phyloP scores from a whole-genome alignment of 2,329 filamentous ascomycete genomes.

The Taxawa tesnikishii region DNA sequence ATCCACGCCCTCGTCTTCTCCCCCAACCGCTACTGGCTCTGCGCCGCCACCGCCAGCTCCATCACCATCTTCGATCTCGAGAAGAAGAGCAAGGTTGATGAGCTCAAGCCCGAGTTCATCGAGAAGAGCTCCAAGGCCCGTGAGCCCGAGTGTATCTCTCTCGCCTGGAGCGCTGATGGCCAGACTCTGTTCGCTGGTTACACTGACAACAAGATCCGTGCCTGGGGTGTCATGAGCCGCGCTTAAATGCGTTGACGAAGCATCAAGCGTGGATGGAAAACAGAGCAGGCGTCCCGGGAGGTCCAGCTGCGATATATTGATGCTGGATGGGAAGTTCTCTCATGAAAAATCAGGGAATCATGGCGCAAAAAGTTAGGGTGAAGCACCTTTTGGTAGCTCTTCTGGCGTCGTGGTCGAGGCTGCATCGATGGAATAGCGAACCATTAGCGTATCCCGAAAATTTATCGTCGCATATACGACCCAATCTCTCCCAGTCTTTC shows the following conservation, averaged over 20 bases:
- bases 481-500: too few relatives aligned
- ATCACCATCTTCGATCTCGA: conserved; percentile 99
- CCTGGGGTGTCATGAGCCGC: conserved; percentile 95
- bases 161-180: conserved; percentile 96
- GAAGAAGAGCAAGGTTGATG: conserved; percentile 99
- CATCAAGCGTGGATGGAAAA: too few relatives aligned
- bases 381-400: too few relatives aligned
- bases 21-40: conserved; percentile 99
- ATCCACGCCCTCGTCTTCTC: conserved; percentile 99
- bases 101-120: conserved; percentile 97
- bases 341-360: too few relatives aligned
- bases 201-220: conserved; percentile 98
- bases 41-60: conserved; percentile 89
- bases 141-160: conserved; percentile 93
- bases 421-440: too few relatives aligned
- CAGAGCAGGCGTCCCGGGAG: too few relatives aligned
- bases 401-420: too few relatives aligned
- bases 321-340: too few relatives aligned
- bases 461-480: too few relatives aligned
- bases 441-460: too few relatives aligned
- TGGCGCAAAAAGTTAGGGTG: too few relatives aligned
- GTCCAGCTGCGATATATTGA: too few relatives aligned
- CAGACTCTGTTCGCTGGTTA: conserved; percentile 99
- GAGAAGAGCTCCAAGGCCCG: conserved; percentile 97
- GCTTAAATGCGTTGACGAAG: conserved; percentile 29